These are phyloP conservation scores for Mallotus repandus DNA, from an alignment of 441 rosid species.

Conservation along the genomic window DNA sequence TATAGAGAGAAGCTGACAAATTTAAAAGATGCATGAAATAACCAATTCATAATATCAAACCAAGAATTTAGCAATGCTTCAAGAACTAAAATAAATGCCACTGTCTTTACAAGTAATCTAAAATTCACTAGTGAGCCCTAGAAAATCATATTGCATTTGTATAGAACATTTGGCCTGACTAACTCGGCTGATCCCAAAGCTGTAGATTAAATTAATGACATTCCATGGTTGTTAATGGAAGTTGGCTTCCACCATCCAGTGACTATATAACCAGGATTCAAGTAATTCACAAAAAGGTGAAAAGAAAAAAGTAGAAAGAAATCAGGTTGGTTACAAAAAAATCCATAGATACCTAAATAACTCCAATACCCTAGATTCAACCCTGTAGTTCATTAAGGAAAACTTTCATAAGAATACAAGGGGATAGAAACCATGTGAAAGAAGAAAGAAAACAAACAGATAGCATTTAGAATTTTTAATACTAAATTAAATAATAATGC, in stretches of 20 bases:
- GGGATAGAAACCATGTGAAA: too few species aligned
- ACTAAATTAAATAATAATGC: too few species aligned
- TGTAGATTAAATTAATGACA: too few species aligned
- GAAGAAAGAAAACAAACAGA: not conserved
- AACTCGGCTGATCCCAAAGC: not conserved
- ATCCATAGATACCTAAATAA: not conserved
- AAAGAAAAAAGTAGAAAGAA: too few species aligned
- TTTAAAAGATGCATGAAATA: too few species aligned
- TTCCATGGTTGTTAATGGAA: too few species aligned
- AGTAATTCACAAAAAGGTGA: too few species aligned
- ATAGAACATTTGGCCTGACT: too few species aligned
- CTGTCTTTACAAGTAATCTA: too few species aligned
- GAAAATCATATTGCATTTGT: too few species aligned
- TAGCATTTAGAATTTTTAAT: not conserved
- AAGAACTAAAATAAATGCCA: not conserved
- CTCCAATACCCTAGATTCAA: not conserved
- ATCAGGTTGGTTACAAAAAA: too few species aligned
- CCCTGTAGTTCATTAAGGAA: not conserved
- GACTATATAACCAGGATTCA: not conserved
- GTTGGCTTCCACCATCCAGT: not conserved
- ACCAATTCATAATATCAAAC: not conserved
- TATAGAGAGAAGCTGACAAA: constrained; percentile 8
- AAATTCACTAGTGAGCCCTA: not conserved
- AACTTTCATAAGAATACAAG: too few species aligned
- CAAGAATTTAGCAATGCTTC: not conserved